These are phyloP conservation scores for Monilinia fructigena DNA, from an alignment of 2,329 filamentous ascomycete species.

Conservation along the genomic window DNA sequence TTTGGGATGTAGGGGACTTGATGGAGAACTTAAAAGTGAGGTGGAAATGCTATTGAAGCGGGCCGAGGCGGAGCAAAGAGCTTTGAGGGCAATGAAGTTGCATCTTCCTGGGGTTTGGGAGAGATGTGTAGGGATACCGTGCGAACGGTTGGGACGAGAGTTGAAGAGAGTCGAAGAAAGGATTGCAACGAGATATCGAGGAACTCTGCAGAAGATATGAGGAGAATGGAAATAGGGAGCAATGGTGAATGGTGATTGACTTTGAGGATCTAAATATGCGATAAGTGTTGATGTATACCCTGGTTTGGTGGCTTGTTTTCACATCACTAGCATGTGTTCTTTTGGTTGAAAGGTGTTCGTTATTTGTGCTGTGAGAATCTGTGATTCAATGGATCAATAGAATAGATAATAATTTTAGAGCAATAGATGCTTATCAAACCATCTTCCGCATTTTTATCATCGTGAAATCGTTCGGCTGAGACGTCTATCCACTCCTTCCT, in stretches of 20 bases:
- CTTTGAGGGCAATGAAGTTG: slow-evolving; percentile 26
- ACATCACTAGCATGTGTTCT: background rate
- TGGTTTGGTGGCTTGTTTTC: background rate
- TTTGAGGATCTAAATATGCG: background rate
- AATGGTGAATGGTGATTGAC: slow-evolving; percentile 32
- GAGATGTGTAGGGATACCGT: slow-evolving; percentile 23
- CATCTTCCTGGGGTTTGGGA: slow-evolving; percentile 28
- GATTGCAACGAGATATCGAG: slow-evolving; percentile 28
- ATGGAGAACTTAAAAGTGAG: slow-evolving; percentile 22
- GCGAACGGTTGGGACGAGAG: slow-evolving; percentile 27
- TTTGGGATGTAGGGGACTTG: slow-evolving; percentile 29
- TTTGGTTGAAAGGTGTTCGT: background rate
- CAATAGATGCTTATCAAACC: slow-evolving; percentile 2
- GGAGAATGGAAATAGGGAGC: slow-evolving; percentile 33
- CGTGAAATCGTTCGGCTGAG: slow-evolving; percentile 20
- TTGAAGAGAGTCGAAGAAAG: slow-evolving; percentile 28
- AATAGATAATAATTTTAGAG: slow-evolving; percentile 18
- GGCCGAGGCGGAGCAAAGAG: slow-evolving; percentile 25
- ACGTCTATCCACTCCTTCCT: slow-evolving; percentile 24
- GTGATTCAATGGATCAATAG: background rate
- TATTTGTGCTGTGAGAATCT: background rate
- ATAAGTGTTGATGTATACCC: background rate
- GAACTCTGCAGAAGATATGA: slow-evolving; percentile 34
- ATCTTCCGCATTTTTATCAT: slow-evolving; percentile 19
- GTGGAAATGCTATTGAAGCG: slow-evolving; percentile 24